These are phyloP conservation scores for Eimeria tenella DNA, from an alignment of 169 alveolate species.

Conservation along the genomic window DNA sequence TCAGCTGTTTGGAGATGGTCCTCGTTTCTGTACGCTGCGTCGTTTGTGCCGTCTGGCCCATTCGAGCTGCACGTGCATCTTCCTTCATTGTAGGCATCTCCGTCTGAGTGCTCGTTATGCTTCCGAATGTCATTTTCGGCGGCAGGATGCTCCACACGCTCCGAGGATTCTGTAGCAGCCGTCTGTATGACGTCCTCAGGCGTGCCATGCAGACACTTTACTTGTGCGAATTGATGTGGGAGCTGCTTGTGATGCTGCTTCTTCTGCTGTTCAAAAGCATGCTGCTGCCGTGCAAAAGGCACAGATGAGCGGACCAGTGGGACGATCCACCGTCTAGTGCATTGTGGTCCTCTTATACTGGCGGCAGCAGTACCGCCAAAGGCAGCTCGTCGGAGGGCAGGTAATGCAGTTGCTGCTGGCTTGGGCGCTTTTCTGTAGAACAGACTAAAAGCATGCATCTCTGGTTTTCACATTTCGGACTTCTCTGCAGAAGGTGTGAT, in stretches of 20 bases:
- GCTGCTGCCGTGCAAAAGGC: not conserved
- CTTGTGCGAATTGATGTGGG: not conserved
- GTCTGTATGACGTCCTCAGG: not conserved
- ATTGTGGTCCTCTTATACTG: not conserved
- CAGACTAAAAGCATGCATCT: constrained; percentile 28
- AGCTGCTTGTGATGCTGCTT: constrained; percentile 6
- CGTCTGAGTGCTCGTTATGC: not conserved
- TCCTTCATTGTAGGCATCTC: not conserved
- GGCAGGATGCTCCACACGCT: not conserved
- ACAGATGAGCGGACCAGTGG: not conserved
- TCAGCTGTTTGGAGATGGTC: not conserved
- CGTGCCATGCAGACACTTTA: not conserved
- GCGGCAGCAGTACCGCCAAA: not conserved
- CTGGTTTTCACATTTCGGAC: constrained; percentile 22
- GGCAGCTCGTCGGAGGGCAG: not conserved
- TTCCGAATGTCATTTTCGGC: not conserved
- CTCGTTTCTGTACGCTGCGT: not conserved
- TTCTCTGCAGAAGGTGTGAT: not conserved
- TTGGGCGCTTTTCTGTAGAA: constrained; percentile 18
- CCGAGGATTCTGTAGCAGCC: constrained; percentile 10
- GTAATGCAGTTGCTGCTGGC: constrained; percentile 4
- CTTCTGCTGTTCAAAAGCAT: constrained; percentile 2
- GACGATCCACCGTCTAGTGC: constrained; percentile 27
- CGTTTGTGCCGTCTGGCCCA: not conserved
- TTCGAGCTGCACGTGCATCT: not conserved